These are phyloP conservation scores for Talaromyces ruber DNA, from an alignment of 495 filamentous ascomycete species.

Conservation along the genomic window DNA sequence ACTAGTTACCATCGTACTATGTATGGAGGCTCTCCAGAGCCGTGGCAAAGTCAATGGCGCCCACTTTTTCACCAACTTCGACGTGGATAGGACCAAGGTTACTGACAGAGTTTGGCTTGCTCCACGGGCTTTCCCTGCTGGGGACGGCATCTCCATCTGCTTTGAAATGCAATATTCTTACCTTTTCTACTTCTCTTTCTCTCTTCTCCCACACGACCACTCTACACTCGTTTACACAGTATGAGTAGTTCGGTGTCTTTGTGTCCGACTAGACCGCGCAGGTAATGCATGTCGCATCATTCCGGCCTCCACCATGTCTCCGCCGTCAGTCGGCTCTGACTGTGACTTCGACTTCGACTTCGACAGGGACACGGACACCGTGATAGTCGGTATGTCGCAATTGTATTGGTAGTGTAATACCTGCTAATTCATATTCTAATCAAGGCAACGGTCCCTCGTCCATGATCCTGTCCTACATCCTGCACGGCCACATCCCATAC, in stretches of 20 bases:
- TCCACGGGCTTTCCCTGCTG: not conserved
- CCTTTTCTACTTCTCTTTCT: not conserved
- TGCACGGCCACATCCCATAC: conserved; percentile 56
- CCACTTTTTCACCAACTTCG: too few species aligned
- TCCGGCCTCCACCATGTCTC: conserved; percentile 4
- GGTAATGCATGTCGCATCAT: not conserved
- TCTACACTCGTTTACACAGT: not conserved
- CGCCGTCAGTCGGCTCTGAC: not conserved
- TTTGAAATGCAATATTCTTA: not conserved
- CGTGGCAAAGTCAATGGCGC: not conserved
- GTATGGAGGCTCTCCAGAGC: not conserved
- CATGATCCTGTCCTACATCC: conserved; percentile 58
- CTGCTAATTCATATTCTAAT: conserved; percentile 5
- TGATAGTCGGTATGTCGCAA: conserved; percentile 38
- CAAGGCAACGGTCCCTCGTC: conserved; percentile 58
- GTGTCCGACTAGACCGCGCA: not conserved
- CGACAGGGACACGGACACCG: conserved; percentile 29
- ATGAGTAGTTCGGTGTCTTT: not conserved
- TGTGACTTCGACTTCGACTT: not conserved
- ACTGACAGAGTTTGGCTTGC: not conserved
- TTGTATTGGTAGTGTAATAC: not conserved
- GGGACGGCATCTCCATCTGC: not conserved
- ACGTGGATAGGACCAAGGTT: not conserved
- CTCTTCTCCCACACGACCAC: not conserved
- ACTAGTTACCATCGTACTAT: too few species aligned